These are phyloP conservation scores for Aspergillus pseudoterreus DNA, from an alignment of 2,329 filamentous ascomycete genomes.

Conservation along the genomic window DNA sequence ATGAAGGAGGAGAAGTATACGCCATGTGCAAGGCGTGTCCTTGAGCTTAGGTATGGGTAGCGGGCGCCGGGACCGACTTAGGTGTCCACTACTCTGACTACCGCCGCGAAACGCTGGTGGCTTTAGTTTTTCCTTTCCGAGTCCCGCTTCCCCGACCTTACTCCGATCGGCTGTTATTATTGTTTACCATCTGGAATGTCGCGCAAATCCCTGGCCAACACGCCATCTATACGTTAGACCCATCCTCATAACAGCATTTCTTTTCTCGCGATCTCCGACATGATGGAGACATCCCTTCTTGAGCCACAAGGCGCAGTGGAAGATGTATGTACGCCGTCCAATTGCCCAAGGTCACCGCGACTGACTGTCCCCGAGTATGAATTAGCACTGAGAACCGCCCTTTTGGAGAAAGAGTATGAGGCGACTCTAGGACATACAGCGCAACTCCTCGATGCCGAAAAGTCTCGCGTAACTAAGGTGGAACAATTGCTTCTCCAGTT, in stretches of 20 bases:
- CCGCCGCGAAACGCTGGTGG: neutral
- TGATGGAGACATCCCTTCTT: constrained; percentile 6
- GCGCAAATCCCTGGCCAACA: neutral
- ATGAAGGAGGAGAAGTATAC: too few species aligned
- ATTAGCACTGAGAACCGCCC: constrained; percentile 50
- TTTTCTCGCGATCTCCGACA: neutral
- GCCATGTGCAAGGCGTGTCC: neutral
- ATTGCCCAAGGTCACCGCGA: too few species aligned
- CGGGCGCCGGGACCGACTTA: neutral
- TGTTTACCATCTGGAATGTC: neutral
- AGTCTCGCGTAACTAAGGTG: constrained; percentile 65
- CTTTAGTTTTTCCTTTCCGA: constrained; percentile 5
- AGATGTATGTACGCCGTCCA: constrained; percentile 21
- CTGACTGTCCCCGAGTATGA: constrained; percentile 27
- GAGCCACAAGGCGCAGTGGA: constrained; percentile 11
- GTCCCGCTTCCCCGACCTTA: neutral
- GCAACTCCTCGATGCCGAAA: constrained; percentile 70
- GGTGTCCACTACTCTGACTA: constrained; percentile 7
- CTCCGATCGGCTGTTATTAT: neutral
- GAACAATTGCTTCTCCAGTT: constrained; percentile 69
- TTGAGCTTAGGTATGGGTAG: neutral
- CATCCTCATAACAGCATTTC: neutral
- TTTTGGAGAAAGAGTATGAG: constrained; percentile 68
- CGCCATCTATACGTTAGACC: neutral
- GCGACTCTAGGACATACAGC: constrained; percentile 62